Evolutionary conservation across 345 rosid genomes (phyloP).

Genomic region (Euphorbia peplus): DNA sequence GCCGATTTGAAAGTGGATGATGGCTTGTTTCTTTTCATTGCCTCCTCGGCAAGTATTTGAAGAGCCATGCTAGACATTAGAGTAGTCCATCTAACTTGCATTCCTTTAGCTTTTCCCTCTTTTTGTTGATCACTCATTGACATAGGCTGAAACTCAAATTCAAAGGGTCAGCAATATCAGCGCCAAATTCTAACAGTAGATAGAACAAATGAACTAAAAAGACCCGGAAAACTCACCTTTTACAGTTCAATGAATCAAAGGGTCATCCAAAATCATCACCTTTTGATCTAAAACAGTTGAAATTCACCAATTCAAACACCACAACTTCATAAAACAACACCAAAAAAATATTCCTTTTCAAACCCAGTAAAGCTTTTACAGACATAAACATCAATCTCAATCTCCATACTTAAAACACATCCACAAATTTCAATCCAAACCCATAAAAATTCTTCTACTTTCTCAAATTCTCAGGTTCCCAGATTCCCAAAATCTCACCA

Average conservation of each 20-base stretch:
- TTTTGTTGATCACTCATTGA: too few relatives aligned
- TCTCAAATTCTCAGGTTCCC: constrained; percentile 10
- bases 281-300: constrained; percentile 10
- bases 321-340: constrained; percentile 7
- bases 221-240: constrained; percentile 12
- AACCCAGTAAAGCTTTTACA: constrained; percentile 16
- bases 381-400: constrained; percentile 14
- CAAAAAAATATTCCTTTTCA: constrained; percentile 6
- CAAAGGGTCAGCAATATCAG: too few relatives aligned
- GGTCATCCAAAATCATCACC: constrained; percentile 10
- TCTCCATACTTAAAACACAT: background rate
- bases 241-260: constrained; percentile 22
- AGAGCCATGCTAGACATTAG: too few relatives aligned
- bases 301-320: constrained; percentile 11
- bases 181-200: too few relatives aligned
- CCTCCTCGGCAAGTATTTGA: too few relatives aligned
- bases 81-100: too few relatives aligned
- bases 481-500: constrained; percentile 7
- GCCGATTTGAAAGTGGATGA: too few relatives aligned
- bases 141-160: too few relatives aligned
- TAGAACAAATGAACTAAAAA: background rate
- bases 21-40: too few relatives aligned
- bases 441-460: background rate
- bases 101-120: too few relatives aligned
- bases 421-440: constrained; percentile 4